phyloP scores from a whole-genome alignment of 1,284 basidiomycete genomes.

The Singerocomus inundabilis region DNA sequence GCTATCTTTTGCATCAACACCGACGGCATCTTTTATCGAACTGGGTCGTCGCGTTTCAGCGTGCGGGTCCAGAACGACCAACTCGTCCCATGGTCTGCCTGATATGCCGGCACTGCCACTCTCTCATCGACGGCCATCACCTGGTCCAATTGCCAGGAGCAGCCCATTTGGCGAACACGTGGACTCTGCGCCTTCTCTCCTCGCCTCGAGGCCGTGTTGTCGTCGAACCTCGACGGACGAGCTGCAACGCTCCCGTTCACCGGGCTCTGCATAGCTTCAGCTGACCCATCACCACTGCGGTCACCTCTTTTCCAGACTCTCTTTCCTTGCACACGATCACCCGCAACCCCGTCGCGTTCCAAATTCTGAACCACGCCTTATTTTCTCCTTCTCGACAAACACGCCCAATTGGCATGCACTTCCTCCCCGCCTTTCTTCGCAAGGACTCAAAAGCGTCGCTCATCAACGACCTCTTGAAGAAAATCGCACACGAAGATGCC shows the following conservation, averaged over 20 bases:
- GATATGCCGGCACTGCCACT: neutral
- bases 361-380: too few species aligned
- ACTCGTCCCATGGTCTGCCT: too few species aligned
- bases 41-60: too few species aligned
- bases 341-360: too few species aligned
- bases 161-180: too few species aligned
- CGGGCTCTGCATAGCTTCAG: neutral
- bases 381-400: neutral
- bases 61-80: too few species aligned
- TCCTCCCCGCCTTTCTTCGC: slow-evolving; percentile 28
- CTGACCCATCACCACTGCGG: slow-evolving; percentile 20
- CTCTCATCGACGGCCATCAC: slow-evolving; percentile 4
- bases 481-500: slow-evolving; percentile 20
- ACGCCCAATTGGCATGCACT: slow-evolving; percentile 24
- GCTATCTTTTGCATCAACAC: too few species aligned
- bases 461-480: slow-evolving; percentile 25
- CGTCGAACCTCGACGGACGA: slow-evolving; percentile 10
- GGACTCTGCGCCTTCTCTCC: too few species aligned
- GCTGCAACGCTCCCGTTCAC: slow-evolving; percentile 12
- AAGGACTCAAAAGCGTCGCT: slow-evolving; percentile 28
- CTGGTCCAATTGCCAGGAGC: too few species aligned
- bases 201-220: slow-evolving; percentile 18
- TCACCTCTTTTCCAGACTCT: slow-evolving; percentile 2
- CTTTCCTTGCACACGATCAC: slow-evolving; percentile 11
- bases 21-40: too few species aligned